These are phyloP conservation scores for Angomonas ambiguus DNA, from an alignment of 208 protist species.

Conservation along the genomic window DNA sequence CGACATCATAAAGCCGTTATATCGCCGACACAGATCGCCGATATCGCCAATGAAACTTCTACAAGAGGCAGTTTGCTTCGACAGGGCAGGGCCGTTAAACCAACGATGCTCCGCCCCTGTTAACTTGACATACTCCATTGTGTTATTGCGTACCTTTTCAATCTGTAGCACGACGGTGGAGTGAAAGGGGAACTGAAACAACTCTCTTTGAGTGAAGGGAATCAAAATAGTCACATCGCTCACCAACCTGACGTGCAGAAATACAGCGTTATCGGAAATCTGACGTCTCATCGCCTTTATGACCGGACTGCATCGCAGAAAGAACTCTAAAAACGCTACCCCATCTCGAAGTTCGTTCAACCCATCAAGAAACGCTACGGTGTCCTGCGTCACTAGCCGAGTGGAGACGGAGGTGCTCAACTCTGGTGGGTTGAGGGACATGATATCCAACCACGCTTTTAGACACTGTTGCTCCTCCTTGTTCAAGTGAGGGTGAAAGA, in stretches of 20 bases:
- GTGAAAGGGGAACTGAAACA: slow-evolving; percentile 20
- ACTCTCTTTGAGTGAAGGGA: slow-evolving; percentile 32
- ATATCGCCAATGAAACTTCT: slow-evolving; percentile 52
- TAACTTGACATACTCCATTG: slow-evolving; percentile 17
- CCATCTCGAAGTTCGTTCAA: slow-evolving; percentile 45
- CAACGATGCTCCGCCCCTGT: slow-evolving; percentile 63
- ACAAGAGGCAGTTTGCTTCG: slow-evolving; percentile 44
- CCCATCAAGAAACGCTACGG: slow-evolving; percentile 44
- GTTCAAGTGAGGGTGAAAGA: slow-evolving; percentile 32
- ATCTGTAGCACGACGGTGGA: slow-evolving; percentile 52
- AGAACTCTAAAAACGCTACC: slow-evolving; percentile 28
- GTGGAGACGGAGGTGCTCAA: slow-evolving; percentile 29
- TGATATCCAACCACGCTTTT: slow-evolving; percentile 38
- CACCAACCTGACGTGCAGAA: slow-evolving; percentile 48
- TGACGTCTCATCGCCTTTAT: slow-evolving; percentile 54
- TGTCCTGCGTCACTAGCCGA: slow-evolving; percentile 45
- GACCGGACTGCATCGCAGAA: slow-evolving; percentile 26
- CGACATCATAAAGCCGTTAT: slow-evolving; percentile 57
- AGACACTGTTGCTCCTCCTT: slow-evolving; percentile 50
- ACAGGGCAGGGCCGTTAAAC: slow-evolving; percentile 63
- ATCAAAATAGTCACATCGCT: slow-evolving; percentile 33
- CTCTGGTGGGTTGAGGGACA: slow-evolving; percentile 25
- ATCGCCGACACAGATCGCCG: slow-evolving; percentile 56
- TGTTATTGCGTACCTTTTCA: slow-evolving; percentile 15
- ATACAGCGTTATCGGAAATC: slow-evolving; percentile 34